These are phyloP conservation scores for Pseudocercospora vitis DNA, from an alignment of 2,329 filamentous ascomycete genomes.

Conservation along the genomic window DNA sequence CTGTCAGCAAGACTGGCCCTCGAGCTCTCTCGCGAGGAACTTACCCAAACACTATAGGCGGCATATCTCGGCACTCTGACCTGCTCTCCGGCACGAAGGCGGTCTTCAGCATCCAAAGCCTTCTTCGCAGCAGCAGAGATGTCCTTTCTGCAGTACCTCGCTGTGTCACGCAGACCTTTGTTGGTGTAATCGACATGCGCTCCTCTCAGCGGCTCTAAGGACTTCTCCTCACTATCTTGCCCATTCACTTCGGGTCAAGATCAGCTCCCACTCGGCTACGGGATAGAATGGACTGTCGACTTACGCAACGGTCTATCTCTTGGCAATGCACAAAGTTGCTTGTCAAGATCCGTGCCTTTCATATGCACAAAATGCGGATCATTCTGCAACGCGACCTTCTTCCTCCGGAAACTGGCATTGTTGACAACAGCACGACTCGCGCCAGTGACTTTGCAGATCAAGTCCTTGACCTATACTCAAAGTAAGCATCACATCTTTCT, in stretches of 20 bases:
- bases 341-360: slow-evolving; percentile 4
- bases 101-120: slow-evolving; percentile 8
- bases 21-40: neutral
- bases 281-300: neutral
- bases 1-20: slow-evolving; percentile 1
- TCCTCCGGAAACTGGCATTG: slow-evolving; percentile 9
- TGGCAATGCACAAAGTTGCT: neutral
- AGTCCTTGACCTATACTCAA: neutral
- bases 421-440: slow-evolving; percentile 4
- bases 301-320: slow-evolving; percentile 1
- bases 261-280: neutral
- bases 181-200: slow-evolving; percentile 10
- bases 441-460: slow-evolving; percentile 8
- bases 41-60: slow-evolving; percentile 12
- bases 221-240: neutral
- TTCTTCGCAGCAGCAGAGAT: neutral
- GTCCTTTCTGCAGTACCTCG: slow-evolving; percentile 5
- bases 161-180: slow-evolving; percentile 3
- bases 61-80: slow-evolving; percentile 13
- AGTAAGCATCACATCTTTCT: neutral
- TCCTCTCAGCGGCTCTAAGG: slow-evolving; percentile 9
- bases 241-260: neutral
- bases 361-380: neutral
- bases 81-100: neutral
- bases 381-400: neutral